Evolutionary conservation across 768 basidiomycete genomes (phyloP), one percentile per base, ranked within the genome.

Genomic region (Mycena rebaudengoi): DNA sequence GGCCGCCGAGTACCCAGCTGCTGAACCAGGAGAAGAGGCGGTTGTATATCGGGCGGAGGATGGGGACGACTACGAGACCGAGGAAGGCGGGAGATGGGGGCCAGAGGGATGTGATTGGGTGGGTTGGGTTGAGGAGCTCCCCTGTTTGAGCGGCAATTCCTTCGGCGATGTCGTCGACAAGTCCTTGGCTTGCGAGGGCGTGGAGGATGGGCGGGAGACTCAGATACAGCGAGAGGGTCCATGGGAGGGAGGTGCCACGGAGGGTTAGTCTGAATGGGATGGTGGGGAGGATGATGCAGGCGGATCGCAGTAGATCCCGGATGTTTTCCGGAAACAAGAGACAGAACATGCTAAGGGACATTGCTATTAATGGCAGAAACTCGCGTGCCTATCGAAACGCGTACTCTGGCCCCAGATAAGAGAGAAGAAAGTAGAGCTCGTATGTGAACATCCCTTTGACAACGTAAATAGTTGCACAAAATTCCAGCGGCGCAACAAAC

Each of bases 31-130:
- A 62, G 29, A 75, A 70, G 0, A 75, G 37, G 1, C 69, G 71
- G 58, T 68, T 75, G 62, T 79, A 79, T 2, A 70, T 62, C 21
- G 75, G 72, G 18, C 76, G 72, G 7, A 79, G 46, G 59, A 77
- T 46, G 0, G 78, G 75, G 16, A 75, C 74, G n/a, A 78, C 28
- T 52, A 77, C 71, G 4, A 79, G 66, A 41, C 77, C 78, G 11
- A 79, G 73, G 6, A 78, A 48, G 8, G 75, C 67, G 0, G 78
- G 78, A 0, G 78, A 77, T 20, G 78, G 78, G 43, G 78, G 78
- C 76, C 77, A 79, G 16, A 65, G 65, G 2, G 77, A 74, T 11
- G 78, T 25, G 21, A 46, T 25, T 71, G 11, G 75, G 66, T 71
- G 73, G 77, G 35, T 71, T 70, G 26, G 73, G 71, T 7, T 71